Evolutionary conservation across 805 yeast genomes (phyloP).

Genomic region (Yamadazyma insecticola): DNA sequence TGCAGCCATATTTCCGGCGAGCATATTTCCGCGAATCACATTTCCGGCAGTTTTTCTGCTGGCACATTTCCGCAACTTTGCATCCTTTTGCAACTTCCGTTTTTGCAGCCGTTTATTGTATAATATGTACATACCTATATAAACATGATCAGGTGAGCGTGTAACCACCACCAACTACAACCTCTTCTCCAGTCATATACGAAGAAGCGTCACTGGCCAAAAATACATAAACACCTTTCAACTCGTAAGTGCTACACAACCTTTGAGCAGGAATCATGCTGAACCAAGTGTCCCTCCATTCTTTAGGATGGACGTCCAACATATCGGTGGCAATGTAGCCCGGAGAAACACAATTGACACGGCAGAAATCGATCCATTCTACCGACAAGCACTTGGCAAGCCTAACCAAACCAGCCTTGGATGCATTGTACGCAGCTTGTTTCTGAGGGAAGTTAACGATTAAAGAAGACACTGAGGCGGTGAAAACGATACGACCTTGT

Average conservation of each 20-base stretch:
- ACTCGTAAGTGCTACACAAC: conserved; percentile 66
- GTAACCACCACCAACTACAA: conserved; percentile 78
- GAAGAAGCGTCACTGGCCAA: conserved; percentile 77
- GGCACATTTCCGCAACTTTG: too few relatives aligned
- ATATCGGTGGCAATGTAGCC: conserved; percentile 78
- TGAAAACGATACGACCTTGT: conserved; percentile 40
- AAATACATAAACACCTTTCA: conserved; percentile 75
- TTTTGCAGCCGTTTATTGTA: too few relatives aligned
- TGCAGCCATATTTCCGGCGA: not conserved
- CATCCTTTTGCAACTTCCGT: too few relatives aligned
- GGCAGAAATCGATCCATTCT: conserved; percentile 80
- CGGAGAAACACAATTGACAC: conserved; percentile 78
- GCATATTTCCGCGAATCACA: too few relatives aligned
- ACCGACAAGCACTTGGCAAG: conserved; percentile 77
- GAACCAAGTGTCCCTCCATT: conserved; percentile 35
- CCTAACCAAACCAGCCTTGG: conserved; percentile 80
- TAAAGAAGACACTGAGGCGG: conserved; percentile 86
- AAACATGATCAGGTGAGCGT: too few relatives aligned
- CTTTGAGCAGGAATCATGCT: conserved; percentile 63
- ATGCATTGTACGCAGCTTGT: conserved; percentile 82
- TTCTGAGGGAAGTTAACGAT: conserved; percentile 81
- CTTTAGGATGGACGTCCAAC: conserved; percentile 33
- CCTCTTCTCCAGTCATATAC: conserved; percentile 73
- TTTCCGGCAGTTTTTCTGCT: too few relatives aligned
- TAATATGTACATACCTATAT: too few relatives aligned